Base-by-base conservation (phyloP, 2,329 filamentous ascomycete species). In the Fusarium dlaminii region DNA sequence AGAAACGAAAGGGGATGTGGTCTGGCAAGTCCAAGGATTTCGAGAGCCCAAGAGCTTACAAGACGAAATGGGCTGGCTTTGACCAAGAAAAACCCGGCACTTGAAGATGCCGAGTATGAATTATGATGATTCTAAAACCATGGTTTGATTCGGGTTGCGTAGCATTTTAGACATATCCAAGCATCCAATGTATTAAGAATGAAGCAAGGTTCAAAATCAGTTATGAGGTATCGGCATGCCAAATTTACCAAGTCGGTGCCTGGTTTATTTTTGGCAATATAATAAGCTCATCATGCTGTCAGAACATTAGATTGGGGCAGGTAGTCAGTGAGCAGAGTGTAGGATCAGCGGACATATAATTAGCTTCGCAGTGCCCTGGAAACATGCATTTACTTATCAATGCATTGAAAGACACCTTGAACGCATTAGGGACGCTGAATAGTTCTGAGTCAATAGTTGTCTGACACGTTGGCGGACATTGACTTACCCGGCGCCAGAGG, bases 41-140 rank as follows among this genome's bases (percentile, higher is more conserved):
- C 80, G 95, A 98, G 85, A 97, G 91, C 81, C 96, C 96, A 14
- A 90, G 95, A 76, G 92, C 94, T 68, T 99, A 94, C 83, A 99
- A 99, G 86, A 91, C 82, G 32, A 81, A 77, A 57, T 81, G 79
- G 79, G 79, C 79, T 61, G 71, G 70, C 52, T 57, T 68, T 32
- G 69, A 79, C 49, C 73, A 71, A 62, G 68, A 79, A 51, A 74
- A 71, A 63, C 54, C 43, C 46, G 66, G 59, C 29, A 45, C n/a
- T 48, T 78, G 46, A 77, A 42, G 46, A 66, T 58, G 49, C 54
- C 29, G 49, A 63, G 40, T 59, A 29, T 67, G 48, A 58, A 29
- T 61, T 55, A 61, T 43, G 55, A 55, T 39, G 49, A 58, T 46
- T 55, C 32, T 30, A 51, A 58, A 54, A 56, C 27, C 30, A 68